Base-by-base conservation (phyloP, 768 basidiomycete genomes). In the Symmetrospora coprosmae region DNA sequence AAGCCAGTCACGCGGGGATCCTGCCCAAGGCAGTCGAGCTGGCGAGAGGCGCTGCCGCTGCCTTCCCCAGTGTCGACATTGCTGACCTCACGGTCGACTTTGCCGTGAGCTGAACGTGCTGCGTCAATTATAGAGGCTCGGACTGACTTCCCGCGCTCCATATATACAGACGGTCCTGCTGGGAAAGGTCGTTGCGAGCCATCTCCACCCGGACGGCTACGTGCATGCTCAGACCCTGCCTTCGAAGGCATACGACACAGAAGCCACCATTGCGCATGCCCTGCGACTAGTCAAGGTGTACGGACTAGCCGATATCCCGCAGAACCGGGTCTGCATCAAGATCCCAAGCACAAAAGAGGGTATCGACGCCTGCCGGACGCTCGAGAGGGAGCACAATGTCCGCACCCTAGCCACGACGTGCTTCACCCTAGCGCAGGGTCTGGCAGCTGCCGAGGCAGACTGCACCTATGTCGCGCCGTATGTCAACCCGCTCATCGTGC, bases 271-370 rank as follows among this genome's bases (percentile, higher is more conserved):
- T 19, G 30, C 11, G 19, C 67, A 70, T 34, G 68, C 66, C 9
- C 56, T 50, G n/a, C 52, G 63, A 0, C 60, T 69, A 28, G 64
- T 68, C 28, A 31, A 45, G 9, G 31, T 69, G 13, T 67, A 59
- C 56, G 34, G 37, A 2, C 35, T 41, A n/a, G 39, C 34, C 16
- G 64, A 60, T 8, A 31, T 67, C 21, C 63, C 65, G 6, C 33
- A 16, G 13, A 52, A 45, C 7, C 66, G 69, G 14, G 62, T 70
- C 31, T 69, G 66, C 62, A 67, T 70, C 60, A 70, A 70, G 50
- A 64, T 70, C 21, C 69, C 69, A 5, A 40, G 66, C 5, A 70
- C 69, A 9, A 25, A 59, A 19, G 68, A 62, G 14, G 69, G 68
- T 16, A 56, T 70, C 4, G 60, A 62, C 8, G 69, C 69, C 8